These are phyloP conservation scores for Malassezia pachydermatis DNA, from an alignment of 1,284 basidiomycete genomes.

Conservation along the genomic window DNA sequence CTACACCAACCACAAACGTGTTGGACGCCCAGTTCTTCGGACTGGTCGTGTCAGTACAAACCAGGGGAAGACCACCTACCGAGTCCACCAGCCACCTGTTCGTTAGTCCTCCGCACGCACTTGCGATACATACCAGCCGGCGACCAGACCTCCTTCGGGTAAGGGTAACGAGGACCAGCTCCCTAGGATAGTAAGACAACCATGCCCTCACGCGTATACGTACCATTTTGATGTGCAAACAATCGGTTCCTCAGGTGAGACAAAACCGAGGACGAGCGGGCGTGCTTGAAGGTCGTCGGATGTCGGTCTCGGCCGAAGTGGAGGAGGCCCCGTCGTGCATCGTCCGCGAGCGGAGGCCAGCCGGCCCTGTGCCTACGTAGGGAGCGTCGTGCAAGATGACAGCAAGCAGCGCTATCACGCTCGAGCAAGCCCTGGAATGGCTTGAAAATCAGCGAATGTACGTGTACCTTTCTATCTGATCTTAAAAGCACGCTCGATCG, in stretches of 20 bases:
- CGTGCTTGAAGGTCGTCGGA: too few relatives aligned
- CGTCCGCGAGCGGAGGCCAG: not conserved
- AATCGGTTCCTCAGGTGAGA: too few relatives aligned
- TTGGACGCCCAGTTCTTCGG: constrained; percentile 54
- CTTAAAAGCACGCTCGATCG: constrained; percentile 39
- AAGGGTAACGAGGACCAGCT: constrained; percentile 53
- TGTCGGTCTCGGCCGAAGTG: constrained; percentile 7
- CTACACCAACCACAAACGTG: constrained; percentile 51
- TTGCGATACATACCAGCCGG: constrained; percentile 43
- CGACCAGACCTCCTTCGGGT: constrained; percentile 56
- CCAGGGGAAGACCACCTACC: constrained; percentile 18
- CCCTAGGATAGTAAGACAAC: too few relatives aligned
- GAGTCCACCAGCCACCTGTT: constrained; percentile 55
- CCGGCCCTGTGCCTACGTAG: not conserved
- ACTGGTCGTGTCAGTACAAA: constrained; percentile 22
- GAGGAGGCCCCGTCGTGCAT: not conserved
- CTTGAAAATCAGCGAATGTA: constrained; percentile 13
- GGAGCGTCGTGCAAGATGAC: too few relatives aligned
- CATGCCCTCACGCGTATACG: constrained; percentile 1
- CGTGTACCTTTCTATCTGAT: not conserved
- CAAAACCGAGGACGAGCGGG: too few relatives aligned
- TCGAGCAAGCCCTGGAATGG: constrained; percentile 11
- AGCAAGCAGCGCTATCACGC: constrained; percentile 3
- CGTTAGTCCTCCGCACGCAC: not conserved
- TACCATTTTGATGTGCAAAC: constrained; percentile 13